Base-by-base conservation (phyloP, 768 basidiomycete species). In the Myochromella boudieri region DNA sequence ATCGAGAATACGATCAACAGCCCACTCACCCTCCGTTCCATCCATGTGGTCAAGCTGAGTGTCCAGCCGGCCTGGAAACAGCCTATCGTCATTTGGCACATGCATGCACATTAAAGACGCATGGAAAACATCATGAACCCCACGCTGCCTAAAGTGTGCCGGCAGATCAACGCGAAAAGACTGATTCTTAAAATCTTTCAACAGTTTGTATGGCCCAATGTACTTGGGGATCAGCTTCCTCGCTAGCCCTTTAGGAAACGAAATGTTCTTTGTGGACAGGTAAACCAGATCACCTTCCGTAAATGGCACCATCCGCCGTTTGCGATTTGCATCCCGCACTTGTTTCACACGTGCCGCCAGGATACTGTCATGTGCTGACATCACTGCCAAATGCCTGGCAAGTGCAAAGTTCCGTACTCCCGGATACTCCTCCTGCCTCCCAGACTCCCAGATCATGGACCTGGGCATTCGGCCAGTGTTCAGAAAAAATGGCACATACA, bases 51-150 rank as follows among this genome's bases (percentile, higher is more conserved):
- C 32, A 4, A 67, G 53, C 29, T 63, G 59, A 0, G 44, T 15
- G 15, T 58, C 50, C 14, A 54, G 39, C 0, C 68, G 59, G 0
- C 59, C 58, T 1, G 74, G 73, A 53, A 76, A 77, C 0, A 63
- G 40, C 0, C 43, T 0, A 25, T 64, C 52, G 42, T 76, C 66
- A 48, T 76, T 77, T 0, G 68, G 57, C 2, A 56, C 6, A 27
- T 67, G 64, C 0, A n/a, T 6, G 14, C 33, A 6, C n/a, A 34
- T n/a, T 34, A 34, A 34, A n/a, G 33, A 34, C 14, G n/a, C 54
- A 42, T 77, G 71, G 52, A 72, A 74, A 0, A 57, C 61, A 3
- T 64, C 58, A 45, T 65, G 62, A 1, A 67, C 51, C 10, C 49
- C 62, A 5, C 47, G 25, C 6, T 48, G 61, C 18, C 55, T 59